These are phyloP conservation scores for Iberis amara DNA, from an alignment of 441 rosid genomes.

Conservation along the genomic window DNA sequence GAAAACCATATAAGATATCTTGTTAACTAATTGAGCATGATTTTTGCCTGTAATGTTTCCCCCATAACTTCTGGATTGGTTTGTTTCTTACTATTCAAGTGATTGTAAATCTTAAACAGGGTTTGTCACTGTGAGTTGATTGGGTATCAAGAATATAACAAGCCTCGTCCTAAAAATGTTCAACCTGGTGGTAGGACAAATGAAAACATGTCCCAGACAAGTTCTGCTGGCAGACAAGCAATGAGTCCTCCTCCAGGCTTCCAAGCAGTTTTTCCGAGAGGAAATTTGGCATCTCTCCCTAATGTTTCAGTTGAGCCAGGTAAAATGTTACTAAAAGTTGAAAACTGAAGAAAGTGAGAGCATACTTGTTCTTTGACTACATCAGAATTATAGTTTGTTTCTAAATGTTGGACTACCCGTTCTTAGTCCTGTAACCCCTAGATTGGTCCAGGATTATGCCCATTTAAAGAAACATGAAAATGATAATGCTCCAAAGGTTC, in stretches of 20 bases:
- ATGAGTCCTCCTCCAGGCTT: constrained; percentile 34
- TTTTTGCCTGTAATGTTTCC: constrained; percentile 14
- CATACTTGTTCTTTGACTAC: constrained; percentile 22
- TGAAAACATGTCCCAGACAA: constrained; percentile 28
- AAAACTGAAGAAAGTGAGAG: constrained; percentile 6
- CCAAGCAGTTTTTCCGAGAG: constrained; percentile 16
- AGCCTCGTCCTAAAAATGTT: constrained; percentile 37
- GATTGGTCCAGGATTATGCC: constrained; percentile 13
- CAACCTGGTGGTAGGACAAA: constrained; percentile 30
- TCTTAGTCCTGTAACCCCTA: constrained; percentile 2
- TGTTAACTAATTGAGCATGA: constrained; percentile 16
- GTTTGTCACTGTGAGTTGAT: constrained; percentile 68
- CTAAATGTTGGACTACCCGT: background rate
- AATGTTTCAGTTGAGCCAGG: constrained; percentile 26
- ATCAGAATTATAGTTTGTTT: constrained; percentile 2
- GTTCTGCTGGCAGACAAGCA: constrained; percentile 30
- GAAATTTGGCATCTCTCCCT: constrained; percentile 24
- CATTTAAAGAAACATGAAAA: constrained; percentile 5
- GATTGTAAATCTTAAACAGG: constrained; percentile 46
- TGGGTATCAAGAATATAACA: constrained; percentile 64
- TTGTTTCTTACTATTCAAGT: constrained; percentile 18
- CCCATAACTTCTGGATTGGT: constrained; percentile 17
- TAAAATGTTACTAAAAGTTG: constrained; percentile 14
- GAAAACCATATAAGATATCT: constrained; percentile 18
- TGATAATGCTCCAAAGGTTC: constrained; percentile 5